Evolutionary conservation across 202 grass and related monocot genomes (phyloP).

Genomic region (Carex sylvatica): DNA sequence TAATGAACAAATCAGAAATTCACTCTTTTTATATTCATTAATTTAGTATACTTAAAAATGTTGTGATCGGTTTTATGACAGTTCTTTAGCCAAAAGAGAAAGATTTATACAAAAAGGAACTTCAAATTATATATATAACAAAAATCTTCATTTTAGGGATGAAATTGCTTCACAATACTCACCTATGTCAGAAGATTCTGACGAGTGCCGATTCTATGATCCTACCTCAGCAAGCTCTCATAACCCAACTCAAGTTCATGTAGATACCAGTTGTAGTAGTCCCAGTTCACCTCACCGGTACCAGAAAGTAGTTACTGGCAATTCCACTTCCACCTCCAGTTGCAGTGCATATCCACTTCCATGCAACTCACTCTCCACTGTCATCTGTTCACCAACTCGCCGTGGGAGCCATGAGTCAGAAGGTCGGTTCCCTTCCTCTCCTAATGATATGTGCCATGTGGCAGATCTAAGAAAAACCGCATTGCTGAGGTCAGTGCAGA

Average conservation of each 20-base stretch:
- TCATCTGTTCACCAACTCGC: constrained; percentile 59
- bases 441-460: constrained; percentile 82
- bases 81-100: neutral
- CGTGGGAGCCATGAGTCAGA: constrained; percentile 69
- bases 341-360: constrained; percentile 44
- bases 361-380: constrained; percentile 59
- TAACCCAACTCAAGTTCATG: constrained; percentile 29
- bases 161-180: constrained; percentile 83
- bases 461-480: constrained; percentile 74
- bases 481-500: constrained; percentile 79
- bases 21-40: neutral
- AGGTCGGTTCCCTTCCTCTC: constrained; percentile 88
- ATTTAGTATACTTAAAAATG: neutral
- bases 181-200: constrained; percentile 96
- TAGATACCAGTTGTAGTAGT: constrained; percentile 56
- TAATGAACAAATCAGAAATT: neutral
- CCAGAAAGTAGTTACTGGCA: constrained; percentile 45
- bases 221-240: constrained; percentile 26
- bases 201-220: constrained; percentile 72
- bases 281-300: constrained; percentile 67
- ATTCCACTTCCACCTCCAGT: constrained; percentile 18
- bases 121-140: neutral
- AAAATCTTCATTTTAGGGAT: constrained; percentile 57
- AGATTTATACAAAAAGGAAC: neutral
- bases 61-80: neutral